A percentile compares a stretch with the other conserved stretches of the same genome.
Evolutionary conservation across 2,329 filamentous ascomycete genomes (phyloP).

Genomic region (Colletotrichum lupini): DNA sequence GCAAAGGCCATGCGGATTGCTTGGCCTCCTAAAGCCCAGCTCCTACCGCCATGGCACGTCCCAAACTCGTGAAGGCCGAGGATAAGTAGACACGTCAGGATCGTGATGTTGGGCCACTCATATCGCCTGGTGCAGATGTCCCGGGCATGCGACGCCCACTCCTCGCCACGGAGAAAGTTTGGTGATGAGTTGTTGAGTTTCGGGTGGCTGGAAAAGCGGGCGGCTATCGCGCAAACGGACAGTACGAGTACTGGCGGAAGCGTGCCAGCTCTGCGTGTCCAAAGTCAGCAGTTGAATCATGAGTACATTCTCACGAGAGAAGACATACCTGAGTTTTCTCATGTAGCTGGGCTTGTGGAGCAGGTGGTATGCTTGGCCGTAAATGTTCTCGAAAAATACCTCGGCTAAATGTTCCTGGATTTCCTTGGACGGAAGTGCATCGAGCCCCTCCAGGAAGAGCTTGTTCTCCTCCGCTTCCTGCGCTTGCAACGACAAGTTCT

Average conservation of each 20-base stretch:
- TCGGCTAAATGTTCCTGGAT: constrained; percentile 94
- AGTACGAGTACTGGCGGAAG: constrained; percentile 91
- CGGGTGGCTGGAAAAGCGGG: constrained; percentile 91
- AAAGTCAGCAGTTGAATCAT: constrained; percentile 37
- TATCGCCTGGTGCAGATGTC: constrained; percentile 89
- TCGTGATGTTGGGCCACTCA: constrained; percentile 96
- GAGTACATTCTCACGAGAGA: neutral
- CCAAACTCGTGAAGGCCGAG: constrained; percentile 95
- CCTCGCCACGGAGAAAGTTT: constrained; percentile 88
- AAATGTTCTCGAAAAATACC: constrained; percentile 94
- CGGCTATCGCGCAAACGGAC: constrained; percentile 95
- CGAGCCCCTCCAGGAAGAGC: constrained; percentile 82
- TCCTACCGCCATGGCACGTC: constrained; percentile 94
- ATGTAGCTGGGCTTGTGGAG: constrained; percentile 98
- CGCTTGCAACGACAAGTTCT: constrained; percentile 64
- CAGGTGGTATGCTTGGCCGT: constrained; percentile 93
- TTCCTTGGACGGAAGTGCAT: constrained; percentile 84
- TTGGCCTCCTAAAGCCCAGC: constrained; percentile 95
- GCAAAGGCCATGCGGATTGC: constrained; percentile 98
- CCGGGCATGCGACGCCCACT: constrained; percentile 89
- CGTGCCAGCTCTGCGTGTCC: constrained; percentile 70
- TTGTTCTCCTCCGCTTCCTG: constrained; percentile 80
- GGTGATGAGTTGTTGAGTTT: constrained; percentile 76
- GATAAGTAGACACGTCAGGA: constrained; percentile 88
- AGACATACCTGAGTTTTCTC: constrained; percentile 78